These are phyloP conservation scores for Hyaloscypha finlandica DNA, from an alignment of 495 filamentous ascomycete species.

Conservation along the genomic window DNA sequence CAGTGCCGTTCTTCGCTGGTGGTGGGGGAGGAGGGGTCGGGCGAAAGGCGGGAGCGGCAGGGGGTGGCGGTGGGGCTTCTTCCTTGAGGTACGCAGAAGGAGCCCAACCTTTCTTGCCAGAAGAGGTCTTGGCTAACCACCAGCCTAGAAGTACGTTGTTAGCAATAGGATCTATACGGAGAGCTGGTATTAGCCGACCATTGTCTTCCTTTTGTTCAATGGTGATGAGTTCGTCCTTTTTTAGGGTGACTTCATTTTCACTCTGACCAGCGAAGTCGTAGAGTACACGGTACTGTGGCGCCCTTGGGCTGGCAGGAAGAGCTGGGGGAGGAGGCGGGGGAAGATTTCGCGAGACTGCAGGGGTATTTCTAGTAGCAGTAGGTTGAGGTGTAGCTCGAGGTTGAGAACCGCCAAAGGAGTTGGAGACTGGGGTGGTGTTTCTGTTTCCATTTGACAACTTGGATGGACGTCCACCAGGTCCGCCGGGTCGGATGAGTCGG, in stretches of 20 bases:
- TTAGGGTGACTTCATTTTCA: conserved; percentile 76
- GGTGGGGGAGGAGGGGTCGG: conserved; percentile 59
- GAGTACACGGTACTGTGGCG: conserved; percentile 77
- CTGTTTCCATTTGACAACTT: conserved; percentile 55
- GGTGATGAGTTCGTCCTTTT: conserved; percentile 76
- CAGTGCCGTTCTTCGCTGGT: conserved; percentile 52
- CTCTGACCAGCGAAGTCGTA: conserved; percentile 86
- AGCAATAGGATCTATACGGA: conserved; percentile 25
- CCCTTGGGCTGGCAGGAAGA: conserved; percentile 63
- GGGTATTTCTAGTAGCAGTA: conserved; percentile 48
- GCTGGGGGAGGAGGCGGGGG: conserved; percentile 72
- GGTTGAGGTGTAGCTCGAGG: conserved; percentile 49
- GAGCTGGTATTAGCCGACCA: conserved; percentile 57
- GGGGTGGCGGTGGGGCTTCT: conserved; percentile 60
- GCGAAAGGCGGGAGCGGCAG: conserved; percentile 44
- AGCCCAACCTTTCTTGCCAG: conserved; percentile 85
- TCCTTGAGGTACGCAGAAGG: conserved; percentile 93
- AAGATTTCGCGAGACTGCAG: conserved; percentile 33
- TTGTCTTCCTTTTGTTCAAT: conserved; percentile 88
- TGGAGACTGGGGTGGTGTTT: conserved; percentile 48
- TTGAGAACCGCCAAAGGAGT: conserved; percentile 39
- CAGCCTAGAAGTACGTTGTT: conserved; percentile 62
- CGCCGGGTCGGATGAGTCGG: conserved; percentile 87
- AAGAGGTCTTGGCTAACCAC: conserved; percentile 83
- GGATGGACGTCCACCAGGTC: conserved; percentile 78